Percentiles rank a stretch among this genome's conserved stretches.
Evolutionary conservation across 495 filamentous ascomycete species (phyloP).

Genomic region (Tuber magnatum): DNA sequence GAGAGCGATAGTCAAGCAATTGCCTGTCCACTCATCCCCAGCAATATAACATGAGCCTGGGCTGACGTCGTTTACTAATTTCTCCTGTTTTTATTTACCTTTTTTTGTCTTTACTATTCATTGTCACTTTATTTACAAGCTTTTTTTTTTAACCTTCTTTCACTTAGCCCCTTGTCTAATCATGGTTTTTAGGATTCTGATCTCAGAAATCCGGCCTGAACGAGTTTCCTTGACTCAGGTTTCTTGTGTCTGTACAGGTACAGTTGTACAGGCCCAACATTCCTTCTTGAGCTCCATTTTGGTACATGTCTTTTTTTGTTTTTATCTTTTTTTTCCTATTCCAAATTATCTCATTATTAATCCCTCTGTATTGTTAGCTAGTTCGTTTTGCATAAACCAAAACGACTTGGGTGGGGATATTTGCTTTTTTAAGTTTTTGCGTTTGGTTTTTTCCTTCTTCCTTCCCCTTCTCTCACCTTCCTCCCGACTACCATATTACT

Average conservation of each 20-base stretch:
- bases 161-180: not conserved
- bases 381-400: conserved; percentile 3
- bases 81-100: not conserved
- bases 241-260: not conserved
- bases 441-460: not conserved
- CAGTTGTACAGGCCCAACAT: not conserved
- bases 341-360: conserved; percentile 1
- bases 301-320: not conserved
- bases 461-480: not conserved
- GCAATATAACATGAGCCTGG: not conserved
- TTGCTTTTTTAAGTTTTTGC: not conserved
- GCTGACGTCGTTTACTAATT: not conserved
- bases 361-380: conserved; percentile 5
- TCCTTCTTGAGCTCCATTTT: not conserved
- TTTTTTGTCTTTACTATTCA: conserved; percentile 2
- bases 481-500: not conserved
- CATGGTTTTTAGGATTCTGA: not conserved
- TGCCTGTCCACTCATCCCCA: not conserved
- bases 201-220: not conserved
- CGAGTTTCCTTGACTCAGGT: conserved; percentile 1
- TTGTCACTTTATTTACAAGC: conserved; percentile 3
- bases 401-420: not conserved
- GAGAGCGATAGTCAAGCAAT: not conserved
- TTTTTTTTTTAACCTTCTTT: not conserved
- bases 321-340: not conserved